These are phyloP conservation scores for Apiospora aurea DNA, from an alignment of 2,329 filamentous ascomycete species.

Conservation along the genomic window DNA sequence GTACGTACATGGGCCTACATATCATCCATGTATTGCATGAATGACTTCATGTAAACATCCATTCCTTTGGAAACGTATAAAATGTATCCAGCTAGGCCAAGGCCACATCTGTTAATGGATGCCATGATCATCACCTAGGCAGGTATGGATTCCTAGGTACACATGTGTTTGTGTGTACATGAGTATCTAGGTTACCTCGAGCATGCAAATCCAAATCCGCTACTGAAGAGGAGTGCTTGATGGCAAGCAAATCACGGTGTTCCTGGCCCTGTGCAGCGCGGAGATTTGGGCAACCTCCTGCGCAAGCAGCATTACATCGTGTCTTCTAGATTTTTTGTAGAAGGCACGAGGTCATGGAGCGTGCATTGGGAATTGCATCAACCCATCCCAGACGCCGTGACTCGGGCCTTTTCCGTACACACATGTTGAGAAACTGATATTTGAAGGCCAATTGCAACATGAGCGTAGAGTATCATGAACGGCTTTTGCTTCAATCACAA, in stretches of 20 bases:
- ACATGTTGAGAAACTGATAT: background rate
- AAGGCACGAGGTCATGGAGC: background rate
- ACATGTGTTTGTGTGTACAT: background rate
- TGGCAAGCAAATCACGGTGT: background rate
- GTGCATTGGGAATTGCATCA: background rate
- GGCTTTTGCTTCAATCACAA: background rate
- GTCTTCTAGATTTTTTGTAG: background rate
- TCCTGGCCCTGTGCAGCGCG: background rate
- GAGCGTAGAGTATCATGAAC: background rate
- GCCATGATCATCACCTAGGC: background rate
- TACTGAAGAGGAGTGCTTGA: background rate
- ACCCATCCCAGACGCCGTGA: background rate
- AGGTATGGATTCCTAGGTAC: background rate
- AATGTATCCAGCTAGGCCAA: background rate
- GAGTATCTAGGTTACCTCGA: background rate
- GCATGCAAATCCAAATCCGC: background rate
- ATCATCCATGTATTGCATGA: background rate
- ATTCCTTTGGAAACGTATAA: background rate
- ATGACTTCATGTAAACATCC: background rate
- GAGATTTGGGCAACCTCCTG: constrained; percentile 1
- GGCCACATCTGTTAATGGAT: background rate
- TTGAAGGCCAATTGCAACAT: background rate
- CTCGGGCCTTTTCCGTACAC: constrained; percentile 5
- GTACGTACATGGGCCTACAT: background rate
- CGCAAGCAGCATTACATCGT: constrained; percentile 16